Conservation (phyloP, 2,329 filamentous ascomycete genomes). For the Fusarium albidum region DNA sequence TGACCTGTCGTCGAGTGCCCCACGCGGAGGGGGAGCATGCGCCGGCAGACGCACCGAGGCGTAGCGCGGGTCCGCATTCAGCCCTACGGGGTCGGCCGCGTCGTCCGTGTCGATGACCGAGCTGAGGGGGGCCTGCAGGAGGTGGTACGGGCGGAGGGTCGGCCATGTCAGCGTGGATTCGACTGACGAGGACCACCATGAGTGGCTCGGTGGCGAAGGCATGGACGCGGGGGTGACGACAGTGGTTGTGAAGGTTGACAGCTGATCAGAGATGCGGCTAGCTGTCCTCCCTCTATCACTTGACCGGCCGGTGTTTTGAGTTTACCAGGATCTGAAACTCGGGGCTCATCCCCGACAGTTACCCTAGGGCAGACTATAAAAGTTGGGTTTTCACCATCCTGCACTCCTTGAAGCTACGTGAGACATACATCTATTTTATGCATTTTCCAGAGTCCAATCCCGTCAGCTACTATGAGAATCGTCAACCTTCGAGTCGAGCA, state of each 20-base stretch:
- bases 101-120: background rate
- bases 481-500: background rate
- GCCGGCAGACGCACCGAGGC: background rate
- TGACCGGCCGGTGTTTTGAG: background rate
- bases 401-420: no score
- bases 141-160: background rate
- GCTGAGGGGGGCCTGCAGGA: background rate
- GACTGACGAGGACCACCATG: slow-evolving; percentile 1
- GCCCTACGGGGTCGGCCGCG: background rate
- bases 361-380: background rate
- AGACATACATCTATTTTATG: background rate
- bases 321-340: background rate
- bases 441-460: no score
- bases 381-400: background rate
- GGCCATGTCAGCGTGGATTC: slow-evolving; percentile 1
- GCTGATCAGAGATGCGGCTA: background rate
- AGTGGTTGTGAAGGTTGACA: background rate
- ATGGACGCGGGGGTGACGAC: background rate
- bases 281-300: background rate
- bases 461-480: background rate
- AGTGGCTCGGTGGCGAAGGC: background rate
- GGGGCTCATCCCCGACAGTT: background rate
- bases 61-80: background rate
- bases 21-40: background rate
- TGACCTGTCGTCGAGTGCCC: background rate